Evolutionary conservation across 768 basidiomycete species (phyloP), one percentile per base, ranked within the genome.

Genomic region (Cytidiella melzeri): DNA sequence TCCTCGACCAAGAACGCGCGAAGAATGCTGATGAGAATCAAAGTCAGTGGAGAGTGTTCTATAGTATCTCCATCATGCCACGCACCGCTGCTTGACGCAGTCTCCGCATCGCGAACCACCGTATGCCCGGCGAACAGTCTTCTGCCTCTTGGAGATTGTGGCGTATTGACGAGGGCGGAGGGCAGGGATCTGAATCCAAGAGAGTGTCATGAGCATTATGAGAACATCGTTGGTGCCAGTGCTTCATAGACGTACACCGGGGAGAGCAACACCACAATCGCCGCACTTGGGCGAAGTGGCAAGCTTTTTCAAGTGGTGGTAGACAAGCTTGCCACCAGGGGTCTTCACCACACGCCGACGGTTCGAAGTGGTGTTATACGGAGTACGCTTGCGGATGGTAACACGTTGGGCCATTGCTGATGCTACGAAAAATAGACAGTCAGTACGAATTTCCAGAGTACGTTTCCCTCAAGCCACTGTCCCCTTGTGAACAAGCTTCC

Each of bases 1-100:
- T 99, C 96, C 78, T 98, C 96, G 36, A 99, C 90, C 53, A 99
- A 73, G 84, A 99, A 99, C 55, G 96, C 93, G 52, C 96, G 90
- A 60, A 98, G 86, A 61, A 99, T 94, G 55, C 96, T 97, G 55
- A 2, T 23, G 19, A 28, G n/a, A 43, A 30, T 44, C 36, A 34
- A 10, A n/a, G 48, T 27, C 15, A 15, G n/a, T n/a, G 4, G 37
- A 38, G 24, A 28, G 1, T 40, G 24, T 36, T 50, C 15, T 5
- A 38, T 55, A 55, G 43, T 55, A 48, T 30, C 24, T 15, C 21
- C 12, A 6, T 18, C 36, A 13, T 34, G 38, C 6, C 3, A 75
- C 81, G 48, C 62, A 95, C 94, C 93, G 85, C 55, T 89, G 87
- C 73, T 90, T 93, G 47, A 96, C 93, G 67, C 96, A 99, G 62